Percentiles rank a stretch among this genome's conserved stretches.
These are phyloP conservation scores for Sedum album DNA, from an alignment of 164 flowering plant species.

Conservation along the genomic window DNA sequence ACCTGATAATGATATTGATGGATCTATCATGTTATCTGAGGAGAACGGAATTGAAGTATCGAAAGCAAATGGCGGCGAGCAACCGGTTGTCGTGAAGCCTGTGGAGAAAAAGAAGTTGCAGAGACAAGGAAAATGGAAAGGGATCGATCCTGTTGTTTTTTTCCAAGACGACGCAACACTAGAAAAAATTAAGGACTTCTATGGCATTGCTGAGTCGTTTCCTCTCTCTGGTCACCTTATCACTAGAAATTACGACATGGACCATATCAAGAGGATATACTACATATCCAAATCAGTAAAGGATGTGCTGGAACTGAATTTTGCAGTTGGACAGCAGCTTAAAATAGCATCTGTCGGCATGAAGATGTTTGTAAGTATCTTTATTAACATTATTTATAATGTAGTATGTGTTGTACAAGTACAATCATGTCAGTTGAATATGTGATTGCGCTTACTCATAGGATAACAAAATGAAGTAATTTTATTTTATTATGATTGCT, in stretches of 20 bases:
- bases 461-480: no score
- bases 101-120: neutral
- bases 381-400: neutral
- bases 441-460: neutral
- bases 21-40: neutral
- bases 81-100: neutral
- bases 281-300: constrained; percentile 76
- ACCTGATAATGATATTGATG: neutral
- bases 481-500: no score
- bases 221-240: constrained; percentile 70
- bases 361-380: constrained; percentile 87
- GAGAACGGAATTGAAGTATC: neutral
- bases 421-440: neutral
- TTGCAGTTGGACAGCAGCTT: constrained; percentile 74
- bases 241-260: constrained; percentile 59
- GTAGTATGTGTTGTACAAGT: no score
- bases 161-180: constrained; percentile 55
- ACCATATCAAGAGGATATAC: constrained; percentile 80
- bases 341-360: constrained; percentile 86
- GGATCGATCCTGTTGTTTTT: constrained; percentile 82
- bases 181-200: constrained; percentile 55
- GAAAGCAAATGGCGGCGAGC: neutral
- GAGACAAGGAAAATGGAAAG: constrained; percentile 5
- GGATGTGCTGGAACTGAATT: constrained; percentile 63
- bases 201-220: constrained; percentile 76